A percentile compares a stretch with the other conserved stretches of the same genome.
phyloP scores from a whole-genome alignment of 345 rosid species.

The Eucalyptus erythrocorys region DNA sequence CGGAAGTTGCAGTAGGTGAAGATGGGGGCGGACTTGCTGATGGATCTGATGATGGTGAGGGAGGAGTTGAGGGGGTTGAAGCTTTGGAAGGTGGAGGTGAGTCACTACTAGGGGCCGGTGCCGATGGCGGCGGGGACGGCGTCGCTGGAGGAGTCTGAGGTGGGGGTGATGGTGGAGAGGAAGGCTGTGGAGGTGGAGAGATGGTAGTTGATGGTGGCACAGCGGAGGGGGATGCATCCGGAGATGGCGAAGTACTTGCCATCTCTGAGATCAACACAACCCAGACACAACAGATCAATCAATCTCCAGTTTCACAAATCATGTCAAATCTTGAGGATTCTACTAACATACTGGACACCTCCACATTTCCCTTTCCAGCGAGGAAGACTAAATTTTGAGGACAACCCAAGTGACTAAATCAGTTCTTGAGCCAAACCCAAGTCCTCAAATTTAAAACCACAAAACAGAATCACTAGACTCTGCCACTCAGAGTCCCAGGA shows the following conservation, averaged over 20 bases:
- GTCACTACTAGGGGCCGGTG: neutral
- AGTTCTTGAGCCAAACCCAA: neutral
- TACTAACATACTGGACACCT: neutral
- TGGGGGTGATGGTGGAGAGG: conserved; percentile 16
- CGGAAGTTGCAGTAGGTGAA: conserved; percentile 4
- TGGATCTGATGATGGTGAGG: neutral
- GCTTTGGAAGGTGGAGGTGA: neutral
- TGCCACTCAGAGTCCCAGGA: neutral
- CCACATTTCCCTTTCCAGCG: neutral
- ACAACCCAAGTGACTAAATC: neutral
- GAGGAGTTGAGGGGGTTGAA: neutral
- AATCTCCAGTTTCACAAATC: neutral
- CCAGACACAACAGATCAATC: neutral
- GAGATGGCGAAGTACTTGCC: conserved; percentile 53
- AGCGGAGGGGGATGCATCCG: conserved; percentile 33
- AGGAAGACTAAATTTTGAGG: neutral
- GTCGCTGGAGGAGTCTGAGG: conserved; percentile 5
- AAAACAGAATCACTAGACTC: neutral
- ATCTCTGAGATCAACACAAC: conserved; percentile 10
- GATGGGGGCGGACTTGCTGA: neutral
- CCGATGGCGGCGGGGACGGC: neutral
- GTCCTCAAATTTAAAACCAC: neutral
- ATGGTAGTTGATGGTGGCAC: conserved; percentile 23
- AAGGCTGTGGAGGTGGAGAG: conserved; percentile 9
- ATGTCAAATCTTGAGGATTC: neutral